Evolutionary conservation across 1,284 basidiomycete species (phyloP).

Genomic region (Coniferiporia sulphurascens): DNA sequence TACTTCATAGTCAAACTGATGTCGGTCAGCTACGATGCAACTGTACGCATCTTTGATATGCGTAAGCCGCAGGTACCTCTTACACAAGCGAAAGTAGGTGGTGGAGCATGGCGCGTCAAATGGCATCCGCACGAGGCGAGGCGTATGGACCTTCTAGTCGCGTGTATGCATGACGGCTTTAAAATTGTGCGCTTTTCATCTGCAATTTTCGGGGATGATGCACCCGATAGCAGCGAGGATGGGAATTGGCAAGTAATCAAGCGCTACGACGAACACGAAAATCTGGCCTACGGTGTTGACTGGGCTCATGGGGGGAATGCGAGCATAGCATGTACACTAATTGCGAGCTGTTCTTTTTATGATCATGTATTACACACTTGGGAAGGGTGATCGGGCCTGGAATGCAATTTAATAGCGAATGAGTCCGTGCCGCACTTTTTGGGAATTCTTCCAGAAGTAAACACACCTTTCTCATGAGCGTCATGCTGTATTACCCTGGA

Average conservation of each 20-base stretch:
- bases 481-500: background rate
- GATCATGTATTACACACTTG: slow-evolving; percentile 85
- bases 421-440: background rate
- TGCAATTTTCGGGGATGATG: slow-evolving; percentile 15
- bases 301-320: slow-evolving; percentile 62
- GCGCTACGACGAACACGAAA: slow-evolving; percentile 75
- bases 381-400: slow-evolving; percentile 43
- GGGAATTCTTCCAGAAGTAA: background rate
- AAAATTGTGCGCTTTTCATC: slow-evolving; percentile 62
- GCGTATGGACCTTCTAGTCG: slow-evolving; percentile 73
- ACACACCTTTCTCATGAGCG: too few relatives aligned
- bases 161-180: slow-evolving; percentile 97
- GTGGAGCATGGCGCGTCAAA: slow-evolving; percentile 94
- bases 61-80: slow-evolving; percentile 65
- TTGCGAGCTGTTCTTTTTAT: slow-evolving; percentile 96
- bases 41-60: slow-evolving; percentile 80
- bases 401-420: background rate
- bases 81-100: slow-evolving; percentile 66
- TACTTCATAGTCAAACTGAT: background rate
- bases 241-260: slow-evolving; percentile 40
- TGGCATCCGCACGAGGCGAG: slow-evolving; percentile 78
- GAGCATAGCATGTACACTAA: slow-evolving; percentile 40
- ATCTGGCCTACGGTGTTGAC: slow-evolving; percentile 92
- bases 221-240: slow-evolving; percentile 19
- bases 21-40: slow-evolving; percentile 76